phyloP scores from a whole-genome alignment of 352 stramenopile species.

The Blastocystis sp. region DNA sequence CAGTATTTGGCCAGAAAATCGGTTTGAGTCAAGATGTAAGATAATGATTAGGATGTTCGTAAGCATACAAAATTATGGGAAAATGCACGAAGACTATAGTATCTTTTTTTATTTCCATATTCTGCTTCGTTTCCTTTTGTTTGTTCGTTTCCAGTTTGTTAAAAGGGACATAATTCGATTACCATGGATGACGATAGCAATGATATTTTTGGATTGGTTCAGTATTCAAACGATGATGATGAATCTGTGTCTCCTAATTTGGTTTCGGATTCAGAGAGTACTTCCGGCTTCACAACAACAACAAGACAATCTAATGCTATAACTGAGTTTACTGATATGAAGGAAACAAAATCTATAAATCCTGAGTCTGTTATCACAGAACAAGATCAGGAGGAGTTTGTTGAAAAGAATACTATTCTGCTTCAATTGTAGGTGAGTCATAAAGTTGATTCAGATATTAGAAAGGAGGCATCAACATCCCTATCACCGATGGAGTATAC shows the following conservation, averaged over 20 bases:
- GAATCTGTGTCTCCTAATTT: background rate
- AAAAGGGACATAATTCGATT: background rate
- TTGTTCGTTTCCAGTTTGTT: slow-evolving; percentile 1
- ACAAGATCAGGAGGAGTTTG: background rate
- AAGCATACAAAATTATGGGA: slow-evolving; percentile 33
- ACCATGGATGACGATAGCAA: background rate
- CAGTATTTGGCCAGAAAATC: slow-evolving; percentile 59
- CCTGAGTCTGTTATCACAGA: background rate
- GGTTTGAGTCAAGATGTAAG: background rate
- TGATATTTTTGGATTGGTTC: slow-evolving; percentile 3
- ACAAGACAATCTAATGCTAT: slow-evolving; percentile 34
- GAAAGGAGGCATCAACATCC: background rate
- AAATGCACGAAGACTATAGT: background rate
- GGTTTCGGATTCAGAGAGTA: background rate
- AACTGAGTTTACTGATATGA: background rate
- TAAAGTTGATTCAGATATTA: background rate
- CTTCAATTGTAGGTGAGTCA: background rate
- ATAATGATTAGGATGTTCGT: slow-evolving; percentile 21
- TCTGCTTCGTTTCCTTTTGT: background rate
- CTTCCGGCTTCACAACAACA: background rate
- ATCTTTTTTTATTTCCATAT: background rate
- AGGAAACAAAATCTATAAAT: background rate
- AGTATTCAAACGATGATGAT: background rate
- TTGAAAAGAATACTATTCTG: slow-evolving; percentile 13
- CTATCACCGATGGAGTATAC: slow-evolving; percentile 38